phyloP scores from a whole-genome alignment of 2,329 filamentous ascomycete genomes.

The Penicillium sp. region DNA sequence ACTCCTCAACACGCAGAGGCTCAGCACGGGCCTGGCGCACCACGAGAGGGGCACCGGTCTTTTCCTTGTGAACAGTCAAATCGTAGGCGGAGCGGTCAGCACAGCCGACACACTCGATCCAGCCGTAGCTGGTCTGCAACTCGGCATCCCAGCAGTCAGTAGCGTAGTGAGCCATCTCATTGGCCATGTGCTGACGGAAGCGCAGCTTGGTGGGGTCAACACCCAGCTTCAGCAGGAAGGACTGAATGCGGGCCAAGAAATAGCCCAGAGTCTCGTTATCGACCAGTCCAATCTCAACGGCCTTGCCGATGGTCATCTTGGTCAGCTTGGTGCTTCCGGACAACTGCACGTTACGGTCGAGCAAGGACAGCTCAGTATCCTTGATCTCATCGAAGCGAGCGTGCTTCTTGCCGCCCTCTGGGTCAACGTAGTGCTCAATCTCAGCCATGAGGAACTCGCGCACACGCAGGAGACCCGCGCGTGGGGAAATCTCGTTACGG shows the following conservation, averaged over 20 bases:
- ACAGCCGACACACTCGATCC: slow-evolving; percentile 98
- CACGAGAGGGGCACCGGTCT: slow-evolving; percentile 80
- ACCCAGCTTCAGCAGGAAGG: slow-evolving; percentile 85
- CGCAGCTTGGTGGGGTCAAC: slow-evolving; percentile 84
- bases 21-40: slow-evolving; percentile 78
- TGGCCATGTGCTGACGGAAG: slow-evolving; percentile 95
- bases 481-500: slow-evolving; percentile 95
- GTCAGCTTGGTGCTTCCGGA: slow-evolving; percentile 75
- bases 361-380: slow-evolving; percentile 75
- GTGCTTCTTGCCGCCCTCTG: slow-evolving; percentile 92
- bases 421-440: slow-evolving; percentile 98
- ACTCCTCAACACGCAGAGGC: slow-evolving; percentile 80
- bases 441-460: slow-evolving; percentile 99
- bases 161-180: slow-evolving; percentile 91
- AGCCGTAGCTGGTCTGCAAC: slow-evolving; percentile 84
- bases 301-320: slow-evolving; percentile 77
- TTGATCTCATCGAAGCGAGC: slow-evolving; percentile 81
- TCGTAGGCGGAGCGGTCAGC: slow-evolving; percentile 96
- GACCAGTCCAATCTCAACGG: slow-evolving; percentile 76
- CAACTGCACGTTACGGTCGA: slow-evolving; percentile 82
- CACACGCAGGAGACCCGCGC: slow-evolving; percentile 85
- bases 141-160: slow-evolving; percentile 98
- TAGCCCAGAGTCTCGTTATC: slow-evolving; percentile 98
- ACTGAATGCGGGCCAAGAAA: slow-evolving; percentile 89
- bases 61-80: slow-evolving; percentile 85